phyloP scores from a whole-genome alignment of 2,329 filamentous ascomycete species.

The Neofusicoccum sp. region DNA sequence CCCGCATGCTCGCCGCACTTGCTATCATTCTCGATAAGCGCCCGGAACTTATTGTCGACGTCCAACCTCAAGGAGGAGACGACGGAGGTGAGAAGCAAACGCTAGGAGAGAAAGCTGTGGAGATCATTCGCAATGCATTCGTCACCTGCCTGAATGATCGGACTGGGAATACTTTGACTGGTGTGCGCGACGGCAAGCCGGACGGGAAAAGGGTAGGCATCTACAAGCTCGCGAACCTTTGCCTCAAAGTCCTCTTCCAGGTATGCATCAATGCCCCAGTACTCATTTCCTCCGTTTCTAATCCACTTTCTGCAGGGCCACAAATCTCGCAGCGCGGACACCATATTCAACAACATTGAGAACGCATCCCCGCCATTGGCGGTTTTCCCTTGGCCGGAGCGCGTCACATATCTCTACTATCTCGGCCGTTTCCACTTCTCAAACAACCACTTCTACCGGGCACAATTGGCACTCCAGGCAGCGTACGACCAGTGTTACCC shows the following conservation, averaged over 20 bases:
- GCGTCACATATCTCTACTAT: conserved; percentile 92
- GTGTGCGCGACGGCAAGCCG: conserved; percentile 60
- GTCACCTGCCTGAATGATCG: conserved; percentile 85
- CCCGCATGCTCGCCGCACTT: conserved; percentile 74
- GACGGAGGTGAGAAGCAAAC: conserved; percentile 67
- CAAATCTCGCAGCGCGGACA: conserved; percentile 78
- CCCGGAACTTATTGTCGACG: conserved; percentile 70
- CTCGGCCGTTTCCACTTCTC: conserved; percentile 87
- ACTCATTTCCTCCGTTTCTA: conserved; percentile 31
- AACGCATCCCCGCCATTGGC: conserved; percentile 77
- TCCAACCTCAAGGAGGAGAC: conserved; percentile 43
- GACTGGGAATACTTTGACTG: conserved; percentile 57
- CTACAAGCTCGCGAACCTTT: conserved; percentile 89
- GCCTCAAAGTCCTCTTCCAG: conserved; percentile 82
- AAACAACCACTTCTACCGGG: conserved; percentile 77
- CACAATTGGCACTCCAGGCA: conserved; percentile 70
- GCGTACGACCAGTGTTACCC: conserved; percentile 71
- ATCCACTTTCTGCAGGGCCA: conserved; percentile 53
- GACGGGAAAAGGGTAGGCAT: conserved; percentile 85
- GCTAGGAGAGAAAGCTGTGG: conserved; percentile 81
- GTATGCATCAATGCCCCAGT: not conserved
- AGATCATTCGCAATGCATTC: conserved; percentile 87
- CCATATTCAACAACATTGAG: conserved; percentile 85
- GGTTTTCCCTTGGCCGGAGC: conserved; percentile 79
- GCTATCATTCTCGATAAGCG: conserved; percentile 80